Base-by-base conservation (phyloP, 2,329 filamentous ascomycete genomes). In the Colletotrichum euphorbiae region DNA sequence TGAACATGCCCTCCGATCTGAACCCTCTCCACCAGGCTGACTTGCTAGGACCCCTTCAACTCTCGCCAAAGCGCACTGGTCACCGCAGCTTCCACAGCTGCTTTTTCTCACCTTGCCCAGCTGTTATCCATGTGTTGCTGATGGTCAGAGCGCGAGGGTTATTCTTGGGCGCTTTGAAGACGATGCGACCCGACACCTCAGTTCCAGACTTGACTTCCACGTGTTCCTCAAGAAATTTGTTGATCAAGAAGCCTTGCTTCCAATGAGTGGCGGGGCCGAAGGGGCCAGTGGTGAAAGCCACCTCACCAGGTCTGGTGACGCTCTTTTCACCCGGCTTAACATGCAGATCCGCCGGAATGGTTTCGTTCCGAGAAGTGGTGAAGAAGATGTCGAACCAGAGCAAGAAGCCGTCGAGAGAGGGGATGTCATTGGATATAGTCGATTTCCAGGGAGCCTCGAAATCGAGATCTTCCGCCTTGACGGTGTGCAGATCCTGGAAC, bases 321-420 rank as follows among this genome's bases (percentile, higher is more conserved):
- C 78, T 79, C 88, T 91, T 94, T 4, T 86, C 83, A 62, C 89
- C 83, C 0, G 89, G 88, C 57, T 88, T 87, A n/a, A 82, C 82
- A 69, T 85, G 79, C 33, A 84, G 80, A 8, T 56, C 42, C 4
- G 82, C 71, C 8, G 84, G 82, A 52, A 88, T 81, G 21, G 83
- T 80, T 33, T 84, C 80, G 40, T 84, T 80, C 40, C 85, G 81
- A 0, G 87, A 86, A 9, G 90, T 88, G 71, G 91, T 87, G 80
- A 98, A 98, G 83, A 96, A 96, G 24, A 91, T 95, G 77, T 98
- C 95, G 77, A 98, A 98, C 93, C 94, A 98, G 72, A 97, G 87
- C 13, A 93, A 85, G 78, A 94, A 97, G 4, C 93, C 95, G 75
- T 98, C 93, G n/a, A 98, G 81, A 2, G 84, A 82, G 68, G 92